Percentiles rank a stretch among this genome's conserved stretches.
phyloP scores from a whole-genome alignment of 129 eudicot genomes.

The Helianthus tuberosus region DNA sequence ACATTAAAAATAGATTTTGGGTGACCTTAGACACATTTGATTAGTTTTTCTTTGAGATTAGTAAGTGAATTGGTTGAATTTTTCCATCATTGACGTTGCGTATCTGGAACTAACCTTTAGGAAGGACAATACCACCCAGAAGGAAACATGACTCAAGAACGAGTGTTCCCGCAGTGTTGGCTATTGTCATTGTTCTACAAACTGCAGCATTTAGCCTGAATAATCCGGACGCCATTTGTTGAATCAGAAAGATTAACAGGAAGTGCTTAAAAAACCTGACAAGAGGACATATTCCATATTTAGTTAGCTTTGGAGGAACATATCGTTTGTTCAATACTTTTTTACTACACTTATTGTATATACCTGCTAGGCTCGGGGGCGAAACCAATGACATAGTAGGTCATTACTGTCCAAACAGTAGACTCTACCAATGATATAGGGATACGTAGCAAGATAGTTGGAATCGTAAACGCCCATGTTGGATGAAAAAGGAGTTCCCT shows the following conservation, averaged over 20 bases:
- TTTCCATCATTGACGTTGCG: no score
- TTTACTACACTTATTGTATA: neutral
- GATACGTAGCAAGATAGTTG: constrained; percentile 39
- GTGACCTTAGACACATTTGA: neutral
- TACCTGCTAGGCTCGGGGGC: constrained; percentile 44
- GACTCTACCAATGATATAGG: constrained; percentile 41
- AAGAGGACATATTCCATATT: neutral
- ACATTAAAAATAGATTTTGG: neutral
- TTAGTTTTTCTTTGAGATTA: no score
- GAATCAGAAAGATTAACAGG: constrained; percentile 65
- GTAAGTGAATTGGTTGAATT: no score
- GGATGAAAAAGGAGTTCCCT: constrained; percentile 37
- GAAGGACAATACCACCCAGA: constrained; percentile 88
- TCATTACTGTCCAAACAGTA: constrained; percentile 39
- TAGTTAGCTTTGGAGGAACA: no score
- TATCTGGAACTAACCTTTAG: constrained; percentile 35
- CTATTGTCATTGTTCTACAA: constrained; percentile 76
- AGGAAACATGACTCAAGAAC: constrained; percentile 67
- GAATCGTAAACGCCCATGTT: constrained; percentile 38
- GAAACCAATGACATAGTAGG: constrained; percentile 40
- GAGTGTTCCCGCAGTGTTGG: constrained; percentile 84
- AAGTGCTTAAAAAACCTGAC: constrained; percentile 88
- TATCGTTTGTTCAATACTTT: no score
- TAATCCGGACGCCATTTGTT: constrained; percentile 89
- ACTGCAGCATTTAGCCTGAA: constrained; percentile 78